Evolutionary conservation across 2,329 filamentous ascomycete species (phyloP), one percentile per base, ranked within the genome.

Genomic region (Parafenestella ontariensis): DNA sequence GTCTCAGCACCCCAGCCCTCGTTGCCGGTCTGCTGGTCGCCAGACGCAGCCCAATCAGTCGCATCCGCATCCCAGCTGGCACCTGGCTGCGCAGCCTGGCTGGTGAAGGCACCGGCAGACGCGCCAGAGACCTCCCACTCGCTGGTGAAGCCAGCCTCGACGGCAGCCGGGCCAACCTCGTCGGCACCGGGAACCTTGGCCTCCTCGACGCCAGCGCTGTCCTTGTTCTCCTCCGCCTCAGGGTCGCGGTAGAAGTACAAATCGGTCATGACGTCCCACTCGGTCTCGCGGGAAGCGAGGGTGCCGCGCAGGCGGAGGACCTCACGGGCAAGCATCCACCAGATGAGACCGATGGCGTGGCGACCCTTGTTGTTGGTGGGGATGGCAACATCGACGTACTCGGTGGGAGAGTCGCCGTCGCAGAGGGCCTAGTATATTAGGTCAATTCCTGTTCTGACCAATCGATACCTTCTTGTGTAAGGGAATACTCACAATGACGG

Each of bases 281-380:
- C 91, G 62, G 90, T 89, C 84, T 99, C 95, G 80, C 95, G 92
- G 86, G 87, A 92, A 79, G 91, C 90, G 78, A 99, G 92, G 77
- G 93, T 98, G 74, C 96, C 95, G 75, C 95, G 92, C 77, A 99
- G 92, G 79, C 96, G 92, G 81, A 99, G 93, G 79, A 99, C 94
- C 88, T 99, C 95, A 87, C 95, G 95, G 80, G 95, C 94, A 73
- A 99, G 88, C 89, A 99, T 89, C 95, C 95, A 99, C 95, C 95
- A 99, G 85, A 99, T 81, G 75, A 95, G 87, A 86, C 95, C 95
- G 76, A 99, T 99, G 80, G 96, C 89, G 85, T 98, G 93, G 80
- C 95, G 94, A 86, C 93, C 94, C 90, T 99, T 99, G 92, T 99
- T 99, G 92, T 99, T 99, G 85, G 95, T 97, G 77, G 95, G 95